Percentiles rank a stretch among this genome's conserved stretches.
These are phyloP conservation scores for Cercophora newfieldiana DNA, from an alignment of 495 filamentous ascomycete genomes.

Conservation along the genomic window DNA sequence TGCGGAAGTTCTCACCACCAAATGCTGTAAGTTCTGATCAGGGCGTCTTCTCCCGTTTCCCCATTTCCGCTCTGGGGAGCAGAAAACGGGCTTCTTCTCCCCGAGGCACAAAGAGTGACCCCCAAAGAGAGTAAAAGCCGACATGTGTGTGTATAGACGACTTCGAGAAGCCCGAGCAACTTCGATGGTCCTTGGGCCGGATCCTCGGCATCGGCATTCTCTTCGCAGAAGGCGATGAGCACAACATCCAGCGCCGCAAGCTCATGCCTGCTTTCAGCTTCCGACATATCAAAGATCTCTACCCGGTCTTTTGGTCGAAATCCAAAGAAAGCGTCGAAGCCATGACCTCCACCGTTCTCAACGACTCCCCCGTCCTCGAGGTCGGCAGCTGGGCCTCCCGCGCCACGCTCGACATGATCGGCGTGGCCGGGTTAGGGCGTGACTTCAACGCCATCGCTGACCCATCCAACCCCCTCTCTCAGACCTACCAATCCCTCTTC, in stretches of 20 bases:
- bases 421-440: conserved; percentile 74
- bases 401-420: conserved; percentile 85
- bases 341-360: conserved; percentile 44
- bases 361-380: conserved; percentile 56
- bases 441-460: conserved; percentile 74
- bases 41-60: too few relatives aligned
- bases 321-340: conserved; percentile 45
- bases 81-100: too few relatives aligned
- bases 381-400: conserved; percentile 68
- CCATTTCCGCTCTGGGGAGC: too few relatives aligned
- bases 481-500: conserved; percentile 66
- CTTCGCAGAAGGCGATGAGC: conserved; percentile 82
- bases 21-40: too few relatives aligned
- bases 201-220: conserved; percentile 76
- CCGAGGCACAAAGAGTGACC: too few relatives aligned
- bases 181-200: conserved; percentile 58
- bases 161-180: conserved; percentile 67
- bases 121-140: too few relatives aligned
- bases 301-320: conserved; percentile 82
- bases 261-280: conserved; percentile 84
- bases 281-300: conserved; percentile 82
- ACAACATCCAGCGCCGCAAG: conserved; percentile 76
- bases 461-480: conserved; percentile 61
- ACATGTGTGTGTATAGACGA: too few relatives aligned
- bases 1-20: conserved; percentile 65